Evolutionary conservation across 352 stramenopile species (phyloP), one percentile per base, ranked within the genome.

Genomic region (Phytophthora boehmeriae): DNA sequence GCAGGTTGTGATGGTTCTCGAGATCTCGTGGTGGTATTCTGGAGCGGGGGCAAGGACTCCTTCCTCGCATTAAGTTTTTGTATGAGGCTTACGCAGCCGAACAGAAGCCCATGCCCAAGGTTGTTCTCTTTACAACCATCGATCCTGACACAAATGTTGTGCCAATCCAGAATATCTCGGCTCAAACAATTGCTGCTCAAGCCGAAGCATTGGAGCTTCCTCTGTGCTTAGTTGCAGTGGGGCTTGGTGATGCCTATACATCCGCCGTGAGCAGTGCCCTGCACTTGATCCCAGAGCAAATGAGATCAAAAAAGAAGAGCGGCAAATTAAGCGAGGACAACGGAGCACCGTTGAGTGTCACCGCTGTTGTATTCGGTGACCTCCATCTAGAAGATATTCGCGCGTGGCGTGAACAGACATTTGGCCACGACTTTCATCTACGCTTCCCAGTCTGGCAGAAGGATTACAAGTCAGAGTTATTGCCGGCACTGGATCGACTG

Each of bases 1-100:
- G 52, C 41, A 16, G 49, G n/a, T 13, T 59, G 44, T 34, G 46
- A 53, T 13, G 36, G 25, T n/a, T n/a, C 54, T 8, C 53, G 65
- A 8, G 71, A 89, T 11, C 70, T 93, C 19, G 78, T 92, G 20
- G 81, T 97, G 11, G 65, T 96, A 27, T 97, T 96, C 60, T 96
- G 88, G 71, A 92, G 77, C 54, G 90, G 90, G 19, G 90, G 90
- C 22, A 97, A 97, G 45, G 90, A 97, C 75, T 97, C 89, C 0
- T 95, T 96, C 55, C 63, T 97, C 22, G 71, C 90, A 4, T 76
- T 97, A 10, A 69, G 60, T 20, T 48, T 8, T 51, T 82, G 54
- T 86, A 83, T 20, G 60, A 63, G 13, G 41, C 32, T 8, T 83
- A 78, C 19, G 73, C 71, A 2, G 17, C 28, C 1, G 30, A 60